Evolutionary conservation across 2,329 filamentous ascomycete species (phyloP).

Genomic region (Cordyceps militaris): DNA sequence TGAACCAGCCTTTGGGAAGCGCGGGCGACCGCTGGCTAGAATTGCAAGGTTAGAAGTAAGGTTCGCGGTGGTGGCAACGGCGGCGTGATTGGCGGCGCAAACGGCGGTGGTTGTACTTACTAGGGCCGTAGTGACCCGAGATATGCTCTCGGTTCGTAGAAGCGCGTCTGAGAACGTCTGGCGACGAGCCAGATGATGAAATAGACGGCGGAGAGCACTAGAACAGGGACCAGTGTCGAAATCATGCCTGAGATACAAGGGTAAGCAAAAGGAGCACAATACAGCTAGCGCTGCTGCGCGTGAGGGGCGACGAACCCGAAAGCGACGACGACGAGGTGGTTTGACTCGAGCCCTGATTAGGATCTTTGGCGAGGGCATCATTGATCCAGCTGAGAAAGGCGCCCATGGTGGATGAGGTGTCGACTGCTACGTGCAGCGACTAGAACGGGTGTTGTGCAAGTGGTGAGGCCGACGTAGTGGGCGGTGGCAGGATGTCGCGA

Average conservation of each 20-base stretch:
- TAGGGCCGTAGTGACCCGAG: slow-evolving; percentile 41
- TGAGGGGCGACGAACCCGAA: slow-evolving; percentile 25
- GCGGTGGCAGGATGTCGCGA: neutral
- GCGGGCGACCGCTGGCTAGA: slow-evolving; percentile 47
- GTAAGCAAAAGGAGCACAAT: neutral
- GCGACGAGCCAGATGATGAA: slow-evolving; percentile 44
- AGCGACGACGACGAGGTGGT: slow-evolving; percentile 26
- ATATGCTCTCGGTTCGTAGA: slow-evolving; percentile 50
- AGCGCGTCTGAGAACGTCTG: slow-evolving; percentile 41
- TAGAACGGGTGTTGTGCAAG: neutral
- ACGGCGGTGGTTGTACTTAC: slow-evolving; percentile 30
- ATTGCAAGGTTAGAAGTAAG: neutral
- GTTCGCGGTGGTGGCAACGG: too few relatives aligned
- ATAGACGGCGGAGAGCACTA: slow-evolving; percentile 41
- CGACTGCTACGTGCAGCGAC: slow-evolving; percentile 12
- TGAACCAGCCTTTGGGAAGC: slow-evolving; percentile 49
- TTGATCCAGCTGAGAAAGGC: slow-evolving; percentile 34
- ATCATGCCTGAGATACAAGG: slow-evolving; percentile 30
- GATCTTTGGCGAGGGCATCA: slow-evolving; percentile 21
- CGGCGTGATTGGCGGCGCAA: neutral
- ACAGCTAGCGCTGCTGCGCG: neutral
- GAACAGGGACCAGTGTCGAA: slow-evolving; percentile 47
- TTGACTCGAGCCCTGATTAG: slow-evolving; percentile 20
- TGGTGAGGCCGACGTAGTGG: neutral
- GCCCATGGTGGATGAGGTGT: slow-evolving; percentile 26